These are phyloP conservation scores for Xylariales sp. DNA, from an alignment of 2,329 filamentous ascomycete species.

Conservation along the genomic window DNA sequence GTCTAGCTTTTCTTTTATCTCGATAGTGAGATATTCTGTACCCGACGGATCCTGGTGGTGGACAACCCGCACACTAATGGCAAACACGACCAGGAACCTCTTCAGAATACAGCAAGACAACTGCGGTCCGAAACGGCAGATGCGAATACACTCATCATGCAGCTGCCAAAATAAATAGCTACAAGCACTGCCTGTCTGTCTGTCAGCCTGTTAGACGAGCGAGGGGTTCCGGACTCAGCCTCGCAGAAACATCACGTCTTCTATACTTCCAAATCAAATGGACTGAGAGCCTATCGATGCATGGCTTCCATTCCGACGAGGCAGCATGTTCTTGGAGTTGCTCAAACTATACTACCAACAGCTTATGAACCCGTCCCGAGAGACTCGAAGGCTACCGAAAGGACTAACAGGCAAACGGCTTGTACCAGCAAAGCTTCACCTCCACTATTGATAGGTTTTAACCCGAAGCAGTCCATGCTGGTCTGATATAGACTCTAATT, in stretches of 20 bases:
- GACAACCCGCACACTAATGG: not conserved
- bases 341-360: no score
- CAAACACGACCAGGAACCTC: not conserved
- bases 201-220: not conserved
- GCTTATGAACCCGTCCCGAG: no score
- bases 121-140: not conserved
- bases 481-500: no score
- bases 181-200: conserved; percentile 1
- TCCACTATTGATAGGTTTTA: no score
- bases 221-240: conserved; percentile 4
- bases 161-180: conserved; percentile 6
- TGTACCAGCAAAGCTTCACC: no score
- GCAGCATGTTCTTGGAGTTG: no score
- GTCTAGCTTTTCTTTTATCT: not conserved
- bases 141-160: not conserved
- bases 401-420: no score
- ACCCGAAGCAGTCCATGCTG: no score
- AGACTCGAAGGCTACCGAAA: no score
- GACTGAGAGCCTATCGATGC: no score
- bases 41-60: conserved; percentile 1
- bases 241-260: not conserved
- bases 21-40: not conserved
- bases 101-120: not conserved
- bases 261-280: not conserved
- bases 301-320: no score